phyloP scores from a whole-genome alignment of 805 yeast species.

The Monosporozyma yasuniensis region DNA sequence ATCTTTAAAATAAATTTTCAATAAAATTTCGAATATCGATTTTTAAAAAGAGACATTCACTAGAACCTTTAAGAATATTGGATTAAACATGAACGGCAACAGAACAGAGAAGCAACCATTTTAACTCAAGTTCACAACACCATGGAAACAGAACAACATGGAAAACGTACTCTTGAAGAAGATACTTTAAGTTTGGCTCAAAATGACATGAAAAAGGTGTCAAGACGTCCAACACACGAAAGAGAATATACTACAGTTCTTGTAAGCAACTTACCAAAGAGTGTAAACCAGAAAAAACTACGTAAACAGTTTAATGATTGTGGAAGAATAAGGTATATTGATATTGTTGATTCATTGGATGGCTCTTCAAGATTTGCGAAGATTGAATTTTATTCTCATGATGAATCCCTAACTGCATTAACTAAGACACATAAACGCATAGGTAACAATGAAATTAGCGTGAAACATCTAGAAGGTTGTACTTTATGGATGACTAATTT shows the following conservation, averaged over 20 bases:
- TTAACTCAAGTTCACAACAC: no score
- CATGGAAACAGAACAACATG: background rate
- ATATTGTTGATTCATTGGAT: constrained; percentile 15
- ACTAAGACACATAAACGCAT: constrained; percentile 48
- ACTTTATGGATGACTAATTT: constrained; percentile 70
- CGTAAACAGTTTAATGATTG: constrained; percentile 46
- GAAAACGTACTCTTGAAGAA: background rate
- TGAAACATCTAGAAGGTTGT: constrained; percentile 37
- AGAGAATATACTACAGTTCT: constrained; percentile 37
- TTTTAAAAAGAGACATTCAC: background rate
- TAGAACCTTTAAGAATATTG: background rate
- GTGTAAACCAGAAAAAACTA: constrained; percentile 34
- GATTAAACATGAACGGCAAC: no score
- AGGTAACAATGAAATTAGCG: constrained; percentile 36
- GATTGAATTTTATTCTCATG: constrained; percentile 47
- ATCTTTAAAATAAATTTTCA: background rate
- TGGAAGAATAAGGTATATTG: constrained; percentile 42
- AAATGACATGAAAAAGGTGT: background rate
- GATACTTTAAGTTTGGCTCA: background rate
- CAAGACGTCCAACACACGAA: background rate
- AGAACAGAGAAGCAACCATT: no score
- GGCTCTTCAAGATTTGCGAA: constrained; percentile 34
- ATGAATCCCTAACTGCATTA: constrained; percentile 46
- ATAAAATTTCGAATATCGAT: background rate
- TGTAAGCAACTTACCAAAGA: constrained; percentile 40